Evolutionary conservation across 1,284 basidiomycete species (phyloP).

Genomic region (Trichosporon coremiiforme): DNA sequence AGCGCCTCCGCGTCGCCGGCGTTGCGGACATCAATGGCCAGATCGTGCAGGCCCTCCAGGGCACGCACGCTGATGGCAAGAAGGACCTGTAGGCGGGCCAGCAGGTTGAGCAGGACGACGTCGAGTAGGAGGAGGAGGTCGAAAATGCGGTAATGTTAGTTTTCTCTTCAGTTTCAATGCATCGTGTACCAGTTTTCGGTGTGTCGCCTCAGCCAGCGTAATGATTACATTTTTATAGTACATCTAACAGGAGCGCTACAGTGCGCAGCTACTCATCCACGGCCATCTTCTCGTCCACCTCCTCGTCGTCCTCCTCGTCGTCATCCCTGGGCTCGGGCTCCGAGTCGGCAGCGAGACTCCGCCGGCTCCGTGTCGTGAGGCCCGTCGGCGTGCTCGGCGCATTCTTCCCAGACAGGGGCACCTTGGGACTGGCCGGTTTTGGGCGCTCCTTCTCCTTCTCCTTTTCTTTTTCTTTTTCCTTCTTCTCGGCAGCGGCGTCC

Average conservation of each 20-base stretch:
- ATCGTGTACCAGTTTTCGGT: neutral
- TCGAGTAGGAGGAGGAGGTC: too few relatives aligned
- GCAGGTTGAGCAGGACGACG: neutral
- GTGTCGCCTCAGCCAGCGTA: neutral
- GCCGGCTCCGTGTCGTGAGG: neutral
- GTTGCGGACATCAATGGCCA: constrained; percentile 36
- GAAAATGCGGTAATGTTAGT: neutral
- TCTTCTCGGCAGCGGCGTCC: neutral
- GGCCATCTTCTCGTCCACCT: neutral
- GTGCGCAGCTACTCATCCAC: neutral
- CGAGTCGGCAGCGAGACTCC: neutral
- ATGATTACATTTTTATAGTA: neutral
- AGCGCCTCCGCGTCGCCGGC: constrained; percentile 60
- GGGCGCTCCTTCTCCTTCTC: neutral
- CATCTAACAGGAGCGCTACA: neutral
- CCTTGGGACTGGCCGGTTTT: constrained; percentile 21
- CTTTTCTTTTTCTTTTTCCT: constrained; percentile 3
- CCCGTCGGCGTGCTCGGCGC: constrained; percentile 17
- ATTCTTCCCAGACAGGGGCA: constrained; percentile 34
- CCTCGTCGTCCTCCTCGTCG: neutral
- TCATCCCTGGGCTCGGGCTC: neutral
- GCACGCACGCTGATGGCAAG: constrained; percentile 16
- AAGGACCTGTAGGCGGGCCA: constrained; percentile 21
- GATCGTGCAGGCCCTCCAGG: constrained; percentile 28
- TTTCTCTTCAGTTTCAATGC: neutral